Percentiles rank a stretch among this genome's conserved stretches.
These are phyloP conservation scores for Penicillium griseofulvum DNA, from an alignment of 2,329 filamentous ascomycete species.

Conservation along the genomic window DNA sequence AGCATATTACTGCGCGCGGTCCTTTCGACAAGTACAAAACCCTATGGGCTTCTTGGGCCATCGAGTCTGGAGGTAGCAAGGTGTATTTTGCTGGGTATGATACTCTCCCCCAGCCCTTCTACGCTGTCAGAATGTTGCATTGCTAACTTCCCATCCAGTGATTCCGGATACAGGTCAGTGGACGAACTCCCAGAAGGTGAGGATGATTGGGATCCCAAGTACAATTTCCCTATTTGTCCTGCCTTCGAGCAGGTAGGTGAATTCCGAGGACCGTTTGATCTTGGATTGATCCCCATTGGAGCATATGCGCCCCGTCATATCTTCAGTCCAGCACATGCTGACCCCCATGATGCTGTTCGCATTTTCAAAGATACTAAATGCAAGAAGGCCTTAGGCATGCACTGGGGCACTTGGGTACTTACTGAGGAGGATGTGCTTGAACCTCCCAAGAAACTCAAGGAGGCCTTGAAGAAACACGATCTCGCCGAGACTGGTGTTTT, in stretches of 20 bases:
- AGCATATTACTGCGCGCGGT: slow-evolving; percentile 72
- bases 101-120: neutral
- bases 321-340: slow-evolving; percentile 79
- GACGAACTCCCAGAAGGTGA: slow-evolving; percentile 59
- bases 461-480: slow-evolving; percentile 67
- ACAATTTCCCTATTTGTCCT: slow-evolving; percentile 70
- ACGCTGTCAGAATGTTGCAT: neutral
- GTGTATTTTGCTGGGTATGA: slow-evolving; percentile 73
- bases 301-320: slow-evolving; percentile 67
- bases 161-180: slow-evolving; percentile 85
- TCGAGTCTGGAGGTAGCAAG: slow-evolving; percentile 70
- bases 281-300: slow-evolving; percentile 90
- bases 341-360: slow-evolving; percentile 82
- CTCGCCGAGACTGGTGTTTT: slow-evolving; percentile 71
- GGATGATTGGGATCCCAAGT: slow-evolving; percentile 71
- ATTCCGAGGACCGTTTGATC: slow-evolving; percentile 78
- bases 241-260: slow-evolving; percentile 82
- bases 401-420: slow-evolving; percentile 87
- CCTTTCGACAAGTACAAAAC: slow-evolving; percentile 70
- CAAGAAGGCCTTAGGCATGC: slow-evolving; percentile 75
- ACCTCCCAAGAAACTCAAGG: slow-evolving; percentile 69
- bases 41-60: slow-evolving; percentile 84
- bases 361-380: slow-evolving; percentile 85
- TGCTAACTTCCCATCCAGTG: slow-evolving; percentile 51
- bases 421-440: slow-evolving; percentile 83